Evolutionary conservation across 1,284 basidiomycete species (phyloP), one percentile per base, ranked within the genome.

Genomic region (Wolfiporia cocos): DNA sequence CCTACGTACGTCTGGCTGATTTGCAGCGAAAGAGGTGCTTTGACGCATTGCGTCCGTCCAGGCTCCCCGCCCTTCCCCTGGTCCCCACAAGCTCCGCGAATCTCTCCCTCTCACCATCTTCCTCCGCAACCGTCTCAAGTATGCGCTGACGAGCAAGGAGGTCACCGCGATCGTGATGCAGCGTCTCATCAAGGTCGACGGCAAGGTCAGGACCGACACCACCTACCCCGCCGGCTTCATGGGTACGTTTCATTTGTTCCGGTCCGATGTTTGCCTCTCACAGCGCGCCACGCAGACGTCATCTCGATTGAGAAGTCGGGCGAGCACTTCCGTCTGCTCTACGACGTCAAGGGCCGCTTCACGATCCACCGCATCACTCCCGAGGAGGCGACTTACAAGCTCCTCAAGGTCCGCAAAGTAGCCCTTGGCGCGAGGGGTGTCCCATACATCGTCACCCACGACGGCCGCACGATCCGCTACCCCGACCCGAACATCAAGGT

Each of bases 311-410:
- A 99, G 72, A 94, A 94, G 70, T 98, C 95, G 37, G 92, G 90
- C 70, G 95, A 99, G 74, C 88, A 98, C 78, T 99, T 99, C 88
- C 95, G 95, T 68, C 82, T 99, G 56, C 79, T 99, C 39, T 99
- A 99, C 79, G 96, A 99, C 65, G 84, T 97, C 70, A 99, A 99
- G 79, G 93, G 95, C 56, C 94, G 95, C 58, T 99, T 99, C 78
- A 90, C 93, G 53, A 95, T 99, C 69, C 95, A 99, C 81, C 92
- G 96, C 63, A 99, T 99, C 81, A 94, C 93, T 53, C 79, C 89
- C 40, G 96, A 99, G 74, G 95, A 99, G 72, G 92, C 95, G 41
- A 73, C 78, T 59, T 99, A 95, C 86, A 99, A 99, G 74, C 92
- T 99, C 62, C 79, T 90, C 68, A 99, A 99, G 71, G 95, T 99